Evolutionary conservation across 2,329 filamentous ascomycete genomes (phyloP).

Genomic region (Aureobasidium sp.): DNA sequence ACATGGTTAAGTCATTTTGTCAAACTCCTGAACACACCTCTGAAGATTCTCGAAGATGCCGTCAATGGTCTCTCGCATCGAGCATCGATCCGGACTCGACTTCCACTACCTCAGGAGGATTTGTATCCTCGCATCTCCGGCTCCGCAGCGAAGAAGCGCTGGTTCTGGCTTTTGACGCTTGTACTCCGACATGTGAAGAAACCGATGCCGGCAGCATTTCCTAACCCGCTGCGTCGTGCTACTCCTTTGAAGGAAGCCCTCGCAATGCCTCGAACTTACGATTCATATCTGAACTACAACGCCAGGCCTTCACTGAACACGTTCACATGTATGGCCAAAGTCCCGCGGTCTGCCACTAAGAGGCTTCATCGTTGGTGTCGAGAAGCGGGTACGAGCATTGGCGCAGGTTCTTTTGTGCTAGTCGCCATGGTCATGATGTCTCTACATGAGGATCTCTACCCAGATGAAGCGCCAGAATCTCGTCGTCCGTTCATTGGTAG

Average conservation of each 20-base stretch:
- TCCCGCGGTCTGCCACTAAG: slow-evolving; percentile 26
- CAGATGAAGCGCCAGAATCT: slow-evolving; percentile 20
- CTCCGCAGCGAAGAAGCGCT: slow-evolving; percentile 31
- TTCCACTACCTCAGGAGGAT: slow-evolving; percentile 39
- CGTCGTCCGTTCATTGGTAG: slow-evolving; percentile 34
- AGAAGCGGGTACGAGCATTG: slow-evolving; percentile 30
- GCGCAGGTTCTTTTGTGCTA: slow-evolving; percentile 39
- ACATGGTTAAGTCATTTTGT: slow-evolving; percentile 36
- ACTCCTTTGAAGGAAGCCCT: slow-evolving; percentile 13
- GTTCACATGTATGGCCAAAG: slow-evolving; percentile 23
- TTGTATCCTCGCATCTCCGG: slow-evolving; percentile 34
- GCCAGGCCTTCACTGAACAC: slow-evolving; percentile 30
- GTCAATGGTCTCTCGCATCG: slow-evolving; percentile 17
- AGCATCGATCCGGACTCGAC: slow-evolving; percentile 19
- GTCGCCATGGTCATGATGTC: slow-evolving; percentile 40
- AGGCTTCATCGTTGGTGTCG: slow-evolving; percentile 33
- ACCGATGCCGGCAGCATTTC: slow-evolving; percentile 31
- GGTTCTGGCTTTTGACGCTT: slow-evolving; percentile 40
- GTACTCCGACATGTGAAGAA: slow-evolving; percentile 35
- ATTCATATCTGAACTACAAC: slow-evolving; percentile 31
- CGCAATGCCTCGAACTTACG: slow-evolving; percentile 24
- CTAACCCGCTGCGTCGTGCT: slow-evolving; percentile 31
- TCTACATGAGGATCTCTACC: slow-evolving; percentile 28
- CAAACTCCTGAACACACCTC: slow-evolving; percentile 26
- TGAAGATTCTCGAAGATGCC: slow-evolving; percentile 17